Evolutionary conservation across 805 yeast species (phyloP).

Genomic region (Priceomyces carsonii): DNA sequence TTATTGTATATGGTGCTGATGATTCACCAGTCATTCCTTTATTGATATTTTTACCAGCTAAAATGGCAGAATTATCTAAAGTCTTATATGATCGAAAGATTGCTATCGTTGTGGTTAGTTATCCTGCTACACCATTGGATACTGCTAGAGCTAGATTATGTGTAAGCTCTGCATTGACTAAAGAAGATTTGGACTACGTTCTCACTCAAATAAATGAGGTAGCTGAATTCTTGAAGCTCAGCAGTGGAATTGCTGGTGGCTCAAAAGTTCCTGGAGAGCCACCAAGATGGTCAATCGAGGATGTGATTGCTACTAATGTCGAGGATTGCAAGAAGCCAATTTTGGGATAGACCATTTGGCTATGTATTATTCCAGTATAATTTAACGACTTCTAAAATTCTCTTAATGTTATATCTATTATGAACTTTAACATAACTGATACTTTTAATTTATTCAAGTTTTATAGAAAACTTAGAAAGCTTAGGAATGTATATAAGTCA

Average conservation of each 20-base stretch:
- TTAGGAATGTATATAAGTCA: too few species aligned
- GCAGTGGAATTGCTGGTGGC: conserved; percentile 79
- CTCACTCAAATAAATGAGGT: conserved; percentile 70
- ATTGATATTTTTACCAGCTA: conserved; percentile 83
- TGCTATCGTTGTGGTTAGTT: conserved; percentile 95
- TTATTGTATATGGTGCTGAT: conserved; percentile 90
- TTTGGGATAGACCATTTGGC: conserved; percentile 20
- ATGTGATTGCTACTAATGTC: conserved; percentile 71
- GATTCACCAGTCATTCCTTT: conserved; percentile 96
- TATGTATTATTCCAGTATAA: too few species aligned
- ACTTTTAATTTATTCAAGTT: not conserved
- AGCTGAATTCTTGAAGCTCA: conserved; percentile 80
- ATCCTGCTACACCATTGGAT: conserved; percentile 94
- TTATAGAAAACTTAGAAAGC: not conserved
- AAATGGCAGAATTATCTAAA: conserved; percentile 91
- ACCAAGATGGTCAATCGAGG: conserved; percentile 79
- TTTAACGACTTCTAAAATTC: too few species aligned
- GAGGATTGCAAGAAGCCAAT: conserved; percentile 51
- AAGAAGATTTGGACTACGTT: conserved; percentile 86
- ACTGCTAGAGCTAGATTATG: conserved; percentile 91
- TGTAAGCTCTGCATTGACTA: conserved; percentile 87
- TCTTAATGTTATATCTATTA: too few species aligned
- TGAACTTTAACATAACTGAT: too few species aligned
- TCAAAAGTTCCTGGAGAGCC: conserved; percentile 51
- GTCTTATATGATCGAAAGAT: conserved; percentile 75